Base-by-base conservation (phyloP, 2,329 filamentous ascomycete species). In the Aspergillus awamori region DNA sequence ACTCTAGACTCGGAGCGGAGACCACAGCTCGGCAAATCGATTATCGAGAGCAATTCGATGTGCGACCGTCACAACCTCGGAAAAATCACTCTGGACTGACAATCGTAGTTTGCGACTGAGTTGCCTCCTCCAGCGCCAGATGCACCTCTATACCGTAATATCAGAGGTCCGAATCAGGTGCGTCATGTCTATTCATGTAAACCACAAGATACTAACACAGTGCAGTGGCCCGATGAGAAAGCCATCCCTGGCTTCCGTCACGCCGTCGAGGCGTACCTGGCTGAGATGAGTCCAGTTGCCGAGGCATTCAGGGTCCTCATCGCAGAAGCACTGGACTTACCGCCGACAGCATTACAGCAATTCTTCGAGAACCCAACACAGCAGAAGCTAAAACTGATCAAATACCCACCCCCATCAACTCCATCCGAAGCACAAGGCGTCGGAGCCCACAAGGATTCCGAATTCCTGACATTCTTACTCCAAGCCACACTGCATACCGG, bases 391-490 rank as follows among this genome's bases (percentile, higher is more conserved):
- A 76, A 76, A 58, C 58, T 77, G 30, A 74, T 82, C 58, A 80
- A 80, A 62, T 84, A 83, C 58, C 82, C 80, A 7, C 69, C 69
- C 20, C 75, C 76, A 30, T 51, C 70, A 4, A 57, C 63, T 13
- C 62, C 62, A 2, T 59, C 64, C 13, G 63, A 80, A 28, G 69
- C 72, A 5, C 76, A 80, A 57, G 79, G 79, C 4, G 77, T 76
- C 6, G 75, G 74, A 8, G 76, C 82, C 0, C 82, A 84, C 60
- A 83, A 82, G 7, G 82, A 83, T 61, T 79, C 80, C 30, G 77
- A 81, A 51, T 80, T 80, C 58, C 80, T 83, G 59, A 83, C 81
- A 1, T 81, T 82, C 57, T 72, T 83, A 2, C 76, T 78, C 10
- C 81, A 83, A 62, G 80, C 80, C 39, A 72, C 72, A 2, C 72